Base-by-base conservation (phyloP, 1,284 basidiomycete species). In the Pseudozyma pruni region DNA sequence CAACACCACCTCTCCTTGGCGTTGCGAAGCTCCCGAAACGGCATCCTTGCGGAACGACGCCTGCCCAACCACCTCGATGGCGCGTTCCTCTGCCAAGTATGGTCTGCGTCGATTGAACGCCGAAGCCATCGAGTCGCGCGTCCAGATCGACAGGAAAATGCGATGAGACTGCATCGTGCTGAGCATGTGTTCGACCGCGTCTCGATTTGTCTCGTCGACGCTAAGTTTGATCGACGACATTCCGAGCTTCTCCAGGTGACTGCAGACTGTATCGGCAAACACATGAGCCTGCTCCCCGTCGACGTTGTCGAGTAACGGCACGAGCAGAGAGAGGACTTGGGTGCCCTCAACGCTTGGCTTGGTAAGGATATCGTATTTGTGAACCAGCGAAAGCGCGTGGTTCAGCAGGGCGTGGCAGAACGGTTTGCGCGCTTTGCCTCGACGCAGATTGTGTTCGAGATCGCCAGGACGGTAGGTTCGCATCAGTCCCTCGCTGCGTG, bases 331-430 rank as follows among this genome's bases (percentile, higher is more conserved):
- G 17, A 81, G 59, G 1, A 68, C 44, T 40, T 71, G 67, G 19
- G 75, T 42, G 29, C 61, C 63, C 51, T 80, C 78, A 17, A 74
- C 49, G 19, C 67, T 71, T 2, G 74, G 68, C 42, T 62, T 72
- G 51, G 73, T 61, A 41, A 75, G 56, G 4, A 81, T 55, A 31
- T 80, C 60, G 60, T 81, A 64, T 53, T 72, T 76, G 62, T 80
- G 64, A 35, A 79, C 75, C 17, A 81, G 40, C 7, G 68, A 70
- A 16, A 80, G 57, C 8, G 74, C 76, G 14, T 73, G 71, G 22
- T 69, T 73, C 23, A 80, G 42, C 17, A 80, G 48, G 17, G 71
- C 52, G 27, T 76, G 76, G 54, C 71, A 77, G 49, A 76, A 76
- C 8, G 72, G 39, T 33, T 79, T 75, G n/a, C 79, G 60, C n/a